phyloP scores from a whole-genome alignment of 2,329 filamentous ascomycete species.

The Arthroderma sp. region DNA sequence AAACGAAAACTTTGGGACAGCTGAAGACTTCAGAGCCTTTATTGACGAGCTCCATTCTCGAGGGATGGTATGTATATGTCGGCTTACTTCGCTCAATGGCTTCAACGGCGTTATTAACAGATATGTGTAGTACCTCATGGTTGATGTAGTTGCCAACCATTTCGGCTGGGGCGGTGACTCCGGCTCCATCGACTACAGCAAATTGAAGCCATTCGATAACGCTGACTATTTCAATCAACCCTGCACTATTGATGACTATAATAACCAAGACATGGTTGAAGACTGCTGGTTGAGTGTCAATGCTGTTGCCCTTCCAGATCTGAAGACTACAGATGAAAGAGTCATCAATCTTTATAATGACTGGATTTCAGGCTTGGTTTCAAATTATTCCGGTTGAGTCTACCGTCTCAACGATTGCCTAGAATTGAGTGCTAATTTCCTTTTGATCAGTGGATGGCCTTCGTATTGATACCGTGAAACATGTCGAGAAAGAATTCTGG shows the following conservation, averaged over 20 bases:
- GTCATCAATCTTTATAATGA: conserved; percentile 41
- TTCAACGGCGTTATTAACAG: neutral
- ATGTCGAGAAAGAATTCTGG: conserved; percentile 33
- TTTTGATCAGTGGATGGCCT: conserved; percentile 32
- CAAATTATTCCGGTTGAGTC: conserved; percentile 46
- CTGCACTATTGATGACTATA: conserved; percentile 42
- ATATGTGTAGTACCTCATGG: conserved; percentile 32
- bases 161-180: conserved; percentile 29
- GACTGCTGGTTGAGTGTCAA: conserved; percentile 43
- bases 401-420: neutral
- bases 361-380: conserved; percentile 48
- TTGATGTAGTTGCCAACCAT: conserved; percentile 41
- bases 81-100: neutral
- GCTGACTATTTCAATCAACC: conserved; percentile 47
- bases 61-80: conserved; percentile 23
- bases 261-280: conserved; percentile 32
- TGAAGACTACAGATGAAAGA: conserved; percentile 40
- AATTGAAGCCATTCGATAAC: conserved; percentile 43
- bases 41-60: conserved; percentile 31
- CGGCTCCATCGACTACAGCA: conserved; percentile 45
- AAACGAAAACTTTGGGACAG: conserved; percentile 37
- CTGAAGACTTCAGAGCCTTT: conserved; percentile 34
- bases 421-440: neutral
- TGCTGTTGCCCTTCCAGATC: conserved; percentile 47
- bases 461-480: conserved; percentile 36